Base-by-base conservation (phyloP, 2,329 filamentous ascomycete species). In the Erysiphe pulchra region DNA sequence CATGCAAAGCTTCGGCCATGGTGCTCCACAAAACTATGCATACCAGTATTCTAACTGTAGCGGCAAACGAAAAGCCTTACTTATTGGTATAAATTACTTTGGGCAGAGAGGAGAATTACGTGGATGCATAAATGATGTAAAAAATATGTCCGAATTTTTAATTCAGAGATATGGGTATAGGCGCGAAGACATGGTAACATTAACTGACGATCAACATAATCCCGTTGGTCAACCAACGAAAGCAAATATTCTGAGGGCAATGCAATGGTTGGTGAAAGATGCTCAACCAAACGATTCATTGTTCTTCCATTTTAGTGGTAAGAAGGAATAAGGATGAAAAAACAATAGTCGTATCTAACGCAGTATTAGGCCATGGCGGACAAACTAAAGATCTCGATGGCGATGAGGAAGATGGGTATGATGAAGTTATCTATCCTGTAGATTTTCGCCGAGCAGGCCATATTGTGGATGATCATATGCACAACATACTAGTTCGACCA, bases 181-280 rank as follows among this genome's bases (percentile, higher is more conserved):
- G 63, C 70, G 85, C 48, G 87, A 94, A 62, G 86, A 95, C 58
- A 95, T 95, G 87, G 87, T 95, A 17, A 77, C 90, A 50, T 70
- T 95, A 59, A 94, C 87, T 36, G 87, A 95, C 58, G 87, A 95
- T 59, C 86, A 94, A 64, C 84, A 93, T 60, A 93, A 93, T 55
- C 83, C 84, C 24, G 92, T 94, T 81, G 92, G 84, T 62, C 84
- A 93, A 63, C 87, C 87, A 9, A 93, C 85, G 5, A 94, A 94
- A 62, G 80, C 83, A 53, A 95, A 95, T 58, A 92, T 95, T 47
- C 62, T 95, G 34, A 74, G 87, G 45, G 87, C 87, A 30, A 95
- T 95, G 87, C 86, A 94, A 60, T 95, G 87, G 87, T 66, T 95
- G 17, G 84, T 94, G 47, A 93, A 93, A 63, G 86, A 93, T 57